Evolutionary conservation across 768 basidiomycete species (phyloP), one percentile per base, ranked within the genome.

Genomic region (Mycena epipterygia): DNA sequence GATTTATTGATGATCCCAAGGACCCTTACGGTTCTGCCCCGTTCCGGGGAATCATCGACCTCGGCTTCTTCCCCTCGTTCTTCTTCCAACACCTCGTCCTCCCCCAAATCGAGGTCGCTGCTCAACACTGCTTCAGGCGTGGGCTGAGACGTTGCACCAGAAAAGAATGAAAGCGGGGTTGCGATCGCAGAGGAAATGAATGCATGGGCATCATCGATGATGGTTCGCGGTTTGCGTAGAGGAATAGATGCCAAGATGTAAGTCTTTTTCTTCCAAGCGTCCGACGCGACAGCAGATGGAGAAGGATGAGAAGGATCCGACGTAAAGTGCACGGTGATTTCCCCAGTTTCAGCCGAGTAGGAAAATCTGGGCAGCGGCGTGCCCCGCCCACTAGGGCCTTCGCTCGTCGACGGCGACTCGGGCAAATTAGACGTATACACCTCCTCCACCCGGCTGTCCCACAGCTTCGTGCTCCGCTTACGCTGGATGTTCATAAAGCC

Each of bases 371-470:
- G 94, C 29, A 92, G 86, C 3, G 92, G 90, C n/a, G n/a, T n/a
- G n/a, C n/a, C n/a, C n/a, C n/a, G n/a, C n/a, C n/a, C 80, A 96
- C 94, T 92, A 27, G 91, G 87, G 42, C 89, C 88, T 68, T 88
- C 84, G 32, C 56, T 67, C 44, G 65, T 66, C 53, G 91, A 87
- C 8, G 91, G 84, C 19, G 90, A 90, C 53, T 93, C 91, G 5
- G 89, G 88, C 29, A 83, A 76, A 9, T 92, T 89, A 23, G 87
- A 88, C 23, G 95, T 91, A 5, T 92, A 95, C 58, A 99, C 95
- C 79, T 99, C 98, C 76, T 98, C 97, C 49, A 98, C 81, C 75
- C 89, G 91, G 76, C 93, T 95, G 14, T 95, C 97, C 96, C 98
- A 99, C 64, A 99, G 86, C 80, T 97, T 98, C 25, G 97, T 97